These are phyloP conservation scores for Aureobasidium uvarum DNA, from an alignment of 2,329 filamentous ascomycete genomes.

Conservation along the genomic window DNA sequence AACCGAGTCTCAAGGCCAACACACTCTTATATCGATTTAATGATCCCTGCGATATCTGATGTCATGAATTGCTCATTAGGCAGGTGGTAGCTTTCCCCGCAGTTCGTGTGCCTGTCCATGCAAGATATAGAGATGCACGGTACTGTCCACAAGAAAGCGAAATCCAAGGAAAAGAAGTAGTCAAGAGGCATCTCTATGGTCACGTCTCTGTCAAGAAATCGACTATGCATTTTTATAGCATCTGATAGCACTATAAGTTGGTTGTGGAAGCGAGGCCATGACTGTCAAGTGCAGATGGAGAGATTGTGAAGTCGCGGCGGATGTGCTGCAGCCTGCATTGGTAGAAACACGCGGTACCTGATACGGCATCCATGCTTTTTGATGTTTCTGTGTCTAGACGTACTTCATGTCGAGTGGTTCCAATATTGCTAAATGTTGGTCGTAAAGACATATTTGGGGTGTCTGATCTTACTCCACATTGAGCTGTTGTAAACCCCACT, in stretches of 20 bases:
- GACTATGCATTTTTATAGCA: too few relatives aligned
- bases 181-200: too few relatives aligned
- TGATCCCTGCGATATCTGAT: constrained; percentile 12
- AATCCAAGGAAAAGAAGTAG: too few relatives aligned
- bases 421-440: not conserved
- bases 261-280: too few relatives aligned
- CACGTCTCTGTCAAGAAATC: too few relatives aligned
- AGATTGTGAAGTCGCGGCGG: not conserved
- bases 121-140: too few relatives aligned
- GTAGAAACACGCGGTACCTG: not conserved
- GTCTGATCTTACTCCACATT: not conserved
- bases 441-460: not conserved
- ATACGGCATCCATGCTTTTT: not conserved
- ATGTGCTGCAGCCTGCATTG: not conserved
- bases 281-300: too few relatives aligned
- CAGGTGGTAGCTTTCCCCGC: constrained; percentile 10
- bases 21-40: not conserved
- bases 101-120: not conserved
- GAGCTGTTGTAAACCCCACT: not conserved
- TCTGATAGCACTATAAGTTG: too few relatives aligned
- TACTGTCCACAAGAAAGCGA: too few relatives aligned
- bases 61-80: constrained; percentile 16
- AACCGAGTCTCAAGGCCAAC: not conserved
- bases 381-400: not conserved
- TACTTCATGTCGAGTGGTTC: too few relatives aligned